Conservation (phyloP, 371 early-diverging fungal genomes). For the Mortierella sp. region DNA sequence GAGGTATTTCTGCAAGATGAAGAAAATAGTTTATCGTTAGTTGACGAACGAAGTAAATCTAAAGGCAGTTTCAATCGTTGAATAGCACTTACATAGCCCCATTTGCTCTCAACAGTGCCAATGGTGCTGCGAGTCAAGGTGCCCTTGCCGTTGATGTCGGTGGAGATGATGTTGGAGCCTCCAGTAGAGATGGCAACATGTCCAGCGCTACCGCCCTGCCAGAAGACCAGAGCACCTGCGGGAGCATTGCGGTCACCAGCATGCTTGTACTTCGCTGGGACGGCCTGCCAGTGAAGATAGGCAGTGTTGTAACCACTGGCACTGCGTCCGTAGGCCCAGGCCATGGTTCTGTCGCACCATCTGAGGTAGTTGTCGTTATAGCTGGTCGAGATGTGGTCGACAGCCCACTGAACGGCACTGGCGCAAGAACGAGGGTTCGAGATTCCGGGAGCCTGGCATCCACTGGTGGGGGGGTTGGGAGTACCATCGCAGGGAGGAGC, state of each 20-base stretch:
- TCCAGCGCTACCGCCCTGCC: conserved; percentile 5
- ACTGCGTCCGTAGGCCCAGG: conserved; percentile 10
- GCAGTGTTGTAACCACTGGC: conserved; percentile 11
- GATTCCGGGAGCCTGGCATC: conserved; percentile 12
- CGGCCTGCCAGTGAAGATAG: conserved; percentile 8
- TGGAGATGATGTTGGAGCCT: conserved; percentile 10
- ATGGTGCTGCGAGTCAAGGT: conserved; percentile 19
- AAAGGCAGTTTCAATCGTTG: background rate
- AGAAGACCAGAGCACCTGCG: conserved; percentile 18
- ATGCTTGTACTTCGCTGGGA: conserved; percentile 12
- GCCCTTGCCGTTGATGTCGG: conserved; percentile 7
- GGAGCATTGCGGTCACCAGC: conserved; percentile 12
- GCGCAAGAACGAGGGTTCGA: conserved; percentile 12
- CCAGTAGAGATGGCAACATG: conserved; percentile 20
- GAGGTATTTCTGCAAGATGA: conserved; percentile 5
- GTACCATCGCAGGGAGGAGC: background rate
- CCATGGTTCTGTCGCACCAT: conserved; percentile 16
- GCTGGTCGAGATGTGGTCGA: conserved; percentile 3
- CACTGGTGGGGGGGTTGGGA: conserved; percentile 3
- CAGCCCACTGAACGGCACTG: conserved; percentile 11
- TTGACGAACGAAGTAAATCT: background rate
- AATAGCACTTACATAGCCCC: conserved; percentile 14
- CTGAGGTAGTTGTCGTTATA: conserved; percentile 7
- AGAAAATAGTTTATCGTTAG: too few relatives aligned
- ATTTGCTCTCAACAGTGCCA: conserved; percentile 8